Base-by-base conservation (phyloP, 352 stramenopile species). In the Phytophthora pistaciae region DNA sequence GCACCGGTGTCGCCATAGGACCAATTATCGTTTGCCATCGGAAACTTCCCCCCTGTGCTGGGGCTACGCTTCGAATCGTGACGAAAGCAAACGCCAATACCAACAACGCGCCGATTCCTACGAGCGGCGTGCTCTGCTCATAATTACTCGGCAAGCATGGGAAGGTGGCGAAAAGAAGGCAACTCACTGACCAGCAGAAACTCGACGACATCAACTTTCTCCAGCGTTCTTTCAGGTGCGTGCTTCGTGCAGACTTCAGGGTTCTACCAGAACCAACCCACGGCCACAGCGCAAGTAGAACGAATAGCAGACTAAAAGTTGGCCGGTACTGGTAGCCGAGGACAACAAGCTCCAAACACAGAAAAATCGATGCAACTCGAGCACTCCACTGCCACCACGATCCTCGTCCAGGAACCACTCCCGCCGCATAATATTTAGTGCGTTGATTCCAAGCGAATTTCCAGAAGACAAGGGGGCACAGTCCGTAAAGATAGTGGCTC, bases 391-490 rank as follows among this genome's bases (percentile, higher is more conserved):
- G 58, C 56, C 65, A 58, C 29, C 21, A 33, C 29, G 59, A 65
- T 29, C 13, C 5, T 18, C 46, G 52, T 23, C 23, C 44, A 64
- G 21, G 21, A 46, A 58, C 18, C 9, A 27, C 29, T 7, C 72
- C 18, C 40, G 25, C 56, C 16, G 54, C 52, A 27, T 40, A 50
- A 6, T 90, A 57, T 29, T 87, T 21, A 27, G 48, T 3, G 20
- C 72, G 73, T 40, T 89, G 69, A 20, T 40, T 70, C 73, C 77
- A 85, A n/a, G 89, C 56, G 63, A 86, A 87, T 56, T 83, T 74
- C 84, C 89, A 94, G 46, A 90, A 92, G 5, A 88, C 49, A n/a
- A 92, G 53, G 20, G 84, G 82, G 56, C 91, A 96, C 21, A 76
- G 56, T 9, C 85, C 64, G 63, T 93, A 96, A 36, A 93, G 48